phyloP scores from a whole-genome alignment of 805 yeast species.

The Kazachstania psychrophila region DNA sequence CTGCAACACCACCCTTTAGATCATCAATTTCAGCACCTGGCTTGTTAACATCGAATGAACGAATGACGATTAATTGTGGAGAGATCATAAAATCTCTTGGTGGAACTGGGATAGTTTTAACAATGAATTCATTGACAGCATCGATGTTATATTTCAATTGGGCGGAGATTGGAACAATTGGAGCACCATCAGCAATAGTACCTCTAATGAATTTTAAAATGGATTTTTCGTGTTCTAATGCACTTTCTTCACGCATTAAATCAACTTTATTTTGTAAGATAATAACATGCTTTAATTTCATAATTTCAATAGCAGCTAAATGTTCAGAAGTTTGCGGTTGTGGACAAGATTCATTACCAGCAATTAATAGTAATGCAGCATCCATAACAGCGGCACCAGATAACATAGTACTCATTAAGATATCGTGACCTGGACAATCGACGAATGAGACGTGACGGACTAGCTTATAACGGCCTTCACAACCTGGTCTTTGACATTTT shows the following conservation, averaged over 20 bases:
- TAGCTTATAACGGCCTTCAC: constrained; percentile 79
- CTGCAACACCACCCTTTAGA: constrained; percentile 99
- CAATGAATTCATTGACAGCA: constrained; percentile 95
- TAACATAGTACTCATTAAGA: constrained; percentile 99
- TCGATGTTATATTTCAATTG: constrained; percentile 97
- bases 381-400: constrained; percentile 99
- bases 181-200: constrained; percentile 98
- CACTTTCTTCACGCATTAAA: constrained; percentile 94
- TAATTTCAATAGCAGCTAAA: constrained; percentile 97
- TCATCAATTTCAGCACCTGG: constrained; percentile 98
- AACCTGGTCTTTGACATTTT: constrained; percentile 79
- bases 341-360: constrained; percentile 98
- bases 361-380: constrained; percentile 91
- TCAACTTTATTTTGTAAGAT: constrained; percentile 97
- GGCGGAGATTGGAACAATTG: constrained; percentile 97
- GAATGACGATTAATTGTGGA: constrained; percentile 91
- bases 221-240: constrained; percentile 89
- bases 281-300: constrained; percentile 94
- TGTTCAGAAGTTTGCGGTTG: constrained; percentile 99
- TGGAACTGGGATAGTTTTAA: constrained; percentile 89
- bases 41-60: constrained; percentile 97
- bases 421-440: constrained; percentile 99
- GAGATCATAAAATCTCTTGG: constrained; percentile 87
- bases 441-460: constrained; percentile 97
- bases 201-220: constrained; percentile 90